Evolutionary conservation across 306 rosid species (phyloP), one percentile per base, ranked within the genome.

Genomic region (Arachis hypogaea): DNA sequence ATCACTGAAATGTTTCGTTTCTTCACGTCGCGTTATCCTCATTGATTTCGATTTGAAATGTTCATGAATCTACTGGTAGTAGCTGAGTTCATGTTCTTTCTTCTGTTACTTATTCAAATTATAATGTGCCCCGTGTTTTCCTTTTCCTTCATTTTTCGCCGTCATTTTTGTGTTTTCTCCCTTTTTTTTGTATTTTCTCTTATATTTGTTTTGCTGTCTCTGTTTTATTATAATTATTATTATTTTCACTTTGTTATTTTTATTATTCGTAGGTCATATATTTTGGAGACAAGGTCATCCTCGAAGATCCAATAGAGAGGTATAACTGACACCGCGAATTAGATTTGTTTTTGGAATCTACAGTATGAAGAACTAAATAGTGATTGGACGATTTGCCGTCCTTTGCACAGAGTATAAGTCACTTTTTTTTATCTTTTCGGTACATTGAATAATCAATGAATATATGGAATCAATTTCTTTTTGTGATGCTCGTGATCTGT

Each of bases 221-320:
- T 47, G 3, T 47, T 47, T 1, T 9, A 9, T 47, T 45, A 45
- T 6, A 45, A 45, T 45, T 1, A 46, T 46, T 11, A 9, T 14
- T 44, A 57, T 45, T 72, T 68, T 73, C 52, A 11, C 16, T 7
- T 63, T 7, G 71, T 18, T 41, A 33, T 33, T 33, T 74, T 74
- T 82, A 16, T 69, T 73, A 3, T 65, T 40, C 50, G 74, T 82
- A 93, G 98, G 83, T 89, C 55, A 67, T 81, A 72, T 74, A 82
- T 76, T 93, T 93, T 3, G 92, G 97, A 49, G 98, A 93, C 86
- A 91, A 89, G 85, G 94, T 85, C 76, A 93, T 93, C 68, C 87
- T 91, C 22, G 94, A 93, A 85, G 91, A 89, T 66, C 96, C 97
- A 56, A 76, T 93, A 68, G 97, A 93, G 86, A 89, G 97, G 98